These are phyloP conservation scores for Salisapilia sapeloensis DNA, from an alignment of 352 stramenopile species.

Conservation along the genomic window DNA sequence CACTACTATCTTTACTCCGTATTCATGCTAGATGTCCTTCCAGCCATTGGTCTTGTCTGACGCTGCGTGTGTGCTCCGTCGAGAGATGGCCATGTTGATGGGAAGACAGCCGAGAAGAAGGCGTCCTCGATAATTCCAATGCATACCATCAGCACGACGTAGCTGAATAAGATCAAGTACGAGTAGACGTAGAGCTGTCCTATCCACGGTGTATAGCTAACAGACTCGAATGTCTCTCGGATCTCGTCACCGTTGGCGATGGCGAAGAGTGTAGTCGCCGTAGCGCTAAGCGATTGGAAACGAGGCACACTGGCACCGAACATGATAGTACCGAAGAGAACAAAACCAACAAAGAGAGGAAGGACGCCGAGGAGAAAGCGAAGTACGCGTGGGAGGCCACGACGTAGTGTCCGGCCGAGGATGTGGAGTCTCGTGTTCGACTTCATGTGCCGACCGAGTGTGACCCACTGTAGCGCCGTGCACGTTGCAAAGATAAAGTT, in stretches of 20 bases:
- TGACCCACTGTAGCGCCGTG: conserved; percentile 58
- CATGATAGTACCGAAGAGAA: conserved; percentile 76
- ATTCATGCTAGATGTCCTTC: too few relatives aligned
- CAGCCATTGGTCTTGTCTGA: too few relatives aligned
- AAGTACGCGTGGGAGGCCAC: conserved; percentile 44
- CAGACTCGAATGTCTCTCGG: conserved; percentile 65
- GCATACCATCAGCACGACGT: conserved; percentile 80
- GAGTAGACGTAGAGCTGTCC: conserved; percentile 75
- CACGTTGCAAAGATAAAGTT: conserved; percentile 45
- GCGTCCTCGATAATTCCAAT: conserved; percentile 82
- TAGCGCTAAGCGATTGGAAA: conserved; percentile 47
- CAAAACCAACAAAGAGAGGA: conserved; percentile 72
- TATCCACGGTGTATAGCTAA: conserved; percentile 50
- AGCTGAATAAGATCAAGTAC: conserved; percentile 81
- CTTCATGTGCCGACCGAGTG: conserved; percentile 53
- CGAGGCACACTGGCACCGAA: conserved; percentile 65
- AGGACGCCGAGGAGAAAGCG: conserved; percentile 74
- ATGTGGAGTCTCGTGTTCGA: conserved; percentile 60
- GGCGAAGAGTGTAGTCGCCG: conserved; percentile 67
- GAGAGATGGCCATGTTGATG: conserved; percentile 34
- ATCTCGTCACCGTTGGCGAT: conserved; percentile 81
- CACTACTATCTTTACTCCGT: too few relatives aligned
- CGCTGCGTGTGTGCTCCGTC: too few relatives aligned
- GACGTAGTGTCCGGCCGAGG: conserved; percentile 49
- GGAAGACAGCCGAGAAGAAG: conserved; percentile 74